These are phyloP conservation scores for Vitellaria paradoxa DNA, from an alignment of 179 eudicot genomes.

Conservation along the genomic window DNA sequence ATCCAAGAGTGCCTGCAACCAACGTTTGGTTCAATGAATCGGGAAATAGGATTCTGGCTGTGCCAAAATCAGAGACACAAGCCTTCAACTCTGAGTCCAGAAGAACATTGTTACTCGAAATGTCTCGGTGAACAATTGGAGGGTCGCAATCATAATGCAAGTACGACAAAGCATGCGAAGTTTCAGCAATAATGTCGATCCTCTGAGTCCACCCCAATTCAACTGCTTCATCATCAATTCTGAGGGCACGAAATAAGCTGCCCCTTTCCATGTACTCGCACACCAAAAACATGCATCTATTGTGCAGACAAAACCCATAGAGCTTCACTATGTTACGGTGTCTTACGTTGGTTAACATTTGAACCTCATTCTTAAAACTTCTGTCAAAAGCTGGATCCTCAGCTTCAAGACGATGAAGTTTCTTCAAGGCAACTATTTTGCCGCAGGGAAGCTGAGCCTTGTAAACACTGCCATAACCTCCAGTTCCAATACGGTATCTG, in stretches of 20 bases:
- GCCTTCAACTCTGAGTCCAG: slow-evolving; percentile 32
- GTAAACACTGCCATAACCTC: slow-evolving; percentile 38
- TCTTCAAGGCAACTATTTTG: slow-evolving; percentile 38
- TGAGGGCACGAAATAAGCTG: slow-evolving; percentile 26
- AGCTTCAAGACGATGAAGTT: slow-evolving; percentile 22
- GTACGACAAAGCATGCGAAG: slow-evolving; percentile 43
- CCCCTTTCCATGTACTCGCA: slow-evolving; percentile 27
- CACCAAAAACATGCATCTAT: background rate
- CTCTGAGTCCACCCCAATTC: slow-evolving; percentile 35
- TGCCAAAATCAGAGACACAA: slow-evolving; percentile 40
- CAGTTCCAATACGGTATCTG: slow-evolving; percentile 34
- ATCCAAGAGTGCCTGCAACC: slow-evolving; percentile 39
- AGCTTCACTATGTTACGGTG: too few species aligned
- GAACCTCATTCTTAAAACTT: background rate
- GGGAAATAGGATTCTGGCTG: slow-evolving; percentile 31
- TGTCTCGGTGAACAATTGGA: slow-evolving; percentile 42
- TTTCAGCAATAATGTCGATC: background rate
- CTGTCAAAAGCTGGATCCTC: background rate
- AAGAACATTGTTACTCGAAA: slow-evolving; percentile 47
- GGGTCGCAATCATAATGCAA: slow-evolving; percentile 53
- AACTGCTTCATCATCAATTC: slow-evolving; percentile 19
- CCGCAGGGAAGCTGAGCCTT: slow-evolving; percentile 32
- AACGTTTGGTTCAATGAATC: slow-evolving; percentile 30
- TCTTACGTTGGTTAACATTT: background rate
- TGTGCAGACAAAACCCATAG: too few species aligned